Base-by-base conservation (phyloP, 2,329 filamentous ascomycete genomes). In the Fusarium brachygibbosum region DNA sequence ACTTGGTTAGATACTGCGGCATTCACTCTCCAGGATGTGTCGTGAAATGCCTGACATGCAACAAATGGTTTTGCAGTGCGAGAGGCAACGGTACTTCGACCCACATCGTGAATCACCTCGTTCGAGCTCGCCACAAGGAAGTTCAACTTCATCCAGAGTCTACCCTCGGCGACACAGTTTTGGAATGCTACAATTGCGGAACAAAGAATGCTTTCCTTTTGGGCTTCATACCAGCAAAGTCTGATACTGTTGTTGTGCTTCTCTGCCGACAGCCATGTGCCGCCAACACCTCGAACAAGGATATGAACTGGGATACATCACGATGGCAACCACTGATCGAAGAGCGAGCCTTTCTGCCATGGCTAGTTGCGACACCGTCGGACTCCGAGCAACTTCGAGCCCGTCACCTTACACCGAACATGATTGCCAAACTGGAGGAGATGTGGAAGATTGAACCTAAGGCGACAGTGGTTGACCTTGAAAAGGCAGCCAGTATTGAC, bases 271-370 rank as follows among this genome's bases (percentile, higher is more conserved):
- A 98, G 80, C 96, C 96, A 46, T 99, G 96, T 80, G 96, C 95
- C 34, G 91, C 96, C 29, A 95, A 93, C 82, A 92, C 94, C 2
- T 98, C 96, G 34, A 95, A 93, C 70, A 99, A 99, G 82, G 96
- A 99, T 76, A 98, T 99, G 94, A 99, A 96, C 79, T 99, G 96
- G 96, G 96, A 99, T 79, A 97, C 94, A 8, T 97, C 95, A 28
- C 90, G 94, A 77, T 99, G 96, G 96, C 94, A 98, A 79, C 96
- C 96, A 14, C 85, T 99, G 61, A 98, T 99, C 70, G 94, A 98
- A 80, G 96, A 99, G 77, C 93, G 96, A 50, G 96, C 94, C 17
- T 99, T 99, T 78, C 82, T 99, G 37, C 87, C 91, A 38, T 99
- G 96, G 96, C 92, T 99, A 25, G 95, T 99, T 10, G 89, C 90